Conservation (phyloP, 169 alveolate species). For the Condylostoma magnum region DNA sequence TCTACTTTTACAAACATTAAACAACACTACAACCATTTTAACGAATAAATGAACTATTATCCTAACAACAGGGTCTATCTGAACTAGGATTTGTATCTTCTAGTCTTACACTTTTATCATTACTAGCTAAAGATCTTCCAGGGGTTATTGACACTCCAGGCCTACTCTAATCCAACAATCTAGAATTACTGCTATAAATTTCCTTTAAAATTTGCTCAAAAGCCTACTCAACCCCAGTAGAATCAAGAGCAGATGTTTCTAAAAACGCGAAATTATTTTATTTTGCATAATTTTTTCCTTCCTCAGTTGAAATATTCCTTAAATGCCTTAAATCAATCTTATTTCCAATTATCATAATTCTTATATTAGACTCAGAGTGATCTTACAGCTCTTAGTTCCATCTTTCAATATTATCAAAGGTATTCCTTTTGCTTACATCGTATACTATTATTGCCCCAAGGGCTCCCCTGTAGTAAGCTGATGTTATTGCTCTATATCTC, state of each 20-base stretch:
- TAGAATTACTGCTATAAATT: too few relatives aligned
- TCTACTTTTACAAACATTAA: too few relatives aligned
- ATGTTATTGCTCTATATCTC: slow-evolving; percentile 98
- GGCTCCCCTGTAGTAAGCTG: slow-evolving; percentile 99
- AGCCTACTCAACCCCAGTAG: slow-evolving; percentile 95
- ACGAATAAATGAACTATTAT: too few relatives aligned
- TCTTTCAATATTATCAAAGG: slow-evolving; percentile 93
- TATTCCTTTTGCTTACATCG: slow-evolving; percentile 94
- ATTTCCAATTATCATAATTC: slow-evolving; percentile 96
- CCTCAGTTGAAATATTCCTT: slow-evolving; percentile 91
- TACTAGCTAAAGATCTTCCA: too few relatives aligned
- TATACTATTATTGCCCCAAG: slow-evolving; percentile 98
- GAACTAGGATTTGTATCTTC: too few relatives aligned
- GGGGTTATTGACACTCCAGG: too few relatives aligned
- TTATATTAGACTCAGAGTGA: slow-evolving; percentile 94
- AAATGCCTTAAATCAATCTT: slow-evolving; percentile 91
- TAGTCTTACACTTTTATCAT: too few relatives aligned
- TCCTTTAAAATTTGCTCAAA: slow-evolving; percentile 76
- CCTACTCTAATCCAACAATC: too few relatives aligned
- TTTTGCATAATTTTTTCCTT: slow-evolving; percentile 89
- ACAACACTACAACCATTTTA: too few relatives aligned
- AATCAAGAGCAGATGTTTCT: slow-evolving; percentile 95
- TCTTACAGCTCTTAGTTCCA: slow-evolving; percentile 97
- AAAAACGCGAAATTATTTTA: slow-evolving; percentile 90
- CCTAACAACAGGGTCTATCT: too few relatives aligned